Conservation (phyloP, 257 asterid species). For the Solanum corneliomulleri region DNA sequence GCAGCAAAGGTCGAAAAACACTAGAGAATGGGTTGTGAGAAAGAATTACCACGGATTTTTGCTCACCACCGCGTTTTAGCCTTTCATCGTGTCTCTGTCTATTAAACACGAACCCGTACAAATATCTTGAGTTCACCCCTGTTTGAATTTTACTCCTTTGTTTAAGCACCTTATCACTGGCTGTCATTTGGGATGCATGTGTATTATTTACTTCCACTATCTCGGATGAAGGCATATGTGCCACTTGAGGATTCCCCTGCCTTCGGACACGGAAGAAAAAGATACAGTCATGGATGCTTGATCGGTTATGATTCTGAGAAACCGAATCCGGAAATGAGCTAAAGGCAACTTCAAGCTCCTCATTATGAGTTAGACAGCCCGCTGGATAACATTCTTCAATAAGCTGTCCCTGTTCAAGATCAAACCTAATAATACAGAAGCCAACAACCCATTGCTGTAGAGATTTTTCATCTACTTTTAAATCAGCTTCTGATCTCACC, state of each 20-base stretch:
- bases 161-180: conserved; percentile 10
- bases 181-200: conserved; percentile 14
- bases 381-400: conserved; percentile 95
- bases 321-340: conserved; percentile 98
- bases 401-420: conserved; percentile 95
- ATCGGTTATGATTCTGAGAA: conserved; percentile 82
- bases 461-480: conserved; percentile 57
- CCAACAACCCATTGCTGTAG: conserved; percentile 80
- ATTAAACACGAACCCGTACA: conserved; percentile 89
- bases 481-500: conserved; percentile 49
- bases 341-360: conserved; percentile 92
- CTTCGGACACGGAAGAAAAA: conserved; percentile 81
- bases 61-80: conserved; percentile 96
- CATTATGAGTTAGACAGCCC: conserved; percentile 63
- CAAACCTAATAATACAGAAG: conserved; percentile 85
- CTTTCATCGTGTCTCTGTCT: conserved; percentile 97
- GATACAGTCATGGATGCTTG: conserved; percentile 88
- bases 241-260: conserved; percentile 25
- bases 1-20: conserved; percentile 90
- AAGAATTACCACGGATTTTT: conserved; percentile 87
- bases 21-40: conserved; percentile 76
- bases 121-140: conserved; percentile 36
- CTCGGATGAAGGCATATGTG: conserved; percentile 25
- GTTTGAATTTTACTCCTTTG: conserved; percentile 18
- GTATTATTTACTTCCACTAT: conserved; percentile 40